A percentile compares a stretch with the other conserved stretches of the same genome.
Evolutionary conservation across 495 filamentous ascomycete genomes (phyloP).

Genomic region (Penicillium lividum): DNA sequence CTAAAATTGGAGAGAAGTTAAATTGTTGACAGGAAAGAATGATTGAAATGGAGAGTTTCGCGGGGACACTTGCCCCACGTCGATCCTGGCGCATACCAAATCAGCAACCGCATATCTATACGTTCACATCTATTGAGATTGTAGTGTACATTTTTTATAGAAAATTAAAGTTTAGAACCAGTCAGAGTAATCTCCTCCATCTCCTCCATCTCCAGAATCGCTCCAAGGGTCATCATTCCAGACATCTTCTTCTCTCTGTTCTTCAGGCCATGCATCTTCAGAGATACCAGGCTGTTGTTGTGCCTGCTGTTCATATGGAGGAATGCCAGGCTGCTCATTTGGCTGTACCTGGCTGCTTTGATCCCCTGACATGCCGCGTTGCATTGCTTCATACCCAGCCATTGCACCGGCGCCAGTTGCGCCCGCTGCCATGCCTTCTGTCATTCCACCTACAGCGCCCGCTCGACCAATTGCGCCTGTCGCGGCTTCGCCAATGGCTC

Average conservation of each 20-base stretch:
- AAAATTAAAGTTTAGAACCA: constrained; percentile 27
- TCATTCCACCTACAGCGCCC: constrained; percentile 37
- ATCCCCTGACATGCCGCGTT: constrained; percentile 41
- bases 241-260: constrained; percentile 17
- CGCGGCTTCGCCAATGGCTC: constrained; percentile 39
- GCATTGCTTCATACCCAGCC: constrained; percentile 67
- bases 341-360: constrained; percentile 14
- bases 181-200: constrained; percentile 37
- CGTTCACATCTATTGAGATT: neutral
- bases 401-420: constrained; percentile 48
- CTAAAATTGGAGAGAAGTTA: neutral
- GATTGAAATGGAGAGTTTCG: neutral
- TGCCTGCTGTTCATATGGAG: constrained; percentile 13
- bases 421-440: constrained; percentile 36
- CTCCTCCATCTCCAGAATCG: constrained; percentile 30
- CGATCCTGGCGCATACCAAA: constrained; percentile 6
- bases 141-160: constrained; percentile 15
- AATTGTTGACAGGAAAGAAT: neutral
- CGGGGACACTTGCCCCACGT: constrained; percentile 14
- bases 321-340: constrained; percentile 2
- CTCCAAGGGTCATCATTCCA: constrained; percentile 40
- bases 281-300: constrained; percentile 29
- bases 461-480: constrained; percentile 32
- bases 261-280: constrained; percentile 32
- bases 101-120: neutral